phyloP scores from a whole-genome alignment of 768 basidiomycete species.

The Gloeophyllum trabeum region DNA sequence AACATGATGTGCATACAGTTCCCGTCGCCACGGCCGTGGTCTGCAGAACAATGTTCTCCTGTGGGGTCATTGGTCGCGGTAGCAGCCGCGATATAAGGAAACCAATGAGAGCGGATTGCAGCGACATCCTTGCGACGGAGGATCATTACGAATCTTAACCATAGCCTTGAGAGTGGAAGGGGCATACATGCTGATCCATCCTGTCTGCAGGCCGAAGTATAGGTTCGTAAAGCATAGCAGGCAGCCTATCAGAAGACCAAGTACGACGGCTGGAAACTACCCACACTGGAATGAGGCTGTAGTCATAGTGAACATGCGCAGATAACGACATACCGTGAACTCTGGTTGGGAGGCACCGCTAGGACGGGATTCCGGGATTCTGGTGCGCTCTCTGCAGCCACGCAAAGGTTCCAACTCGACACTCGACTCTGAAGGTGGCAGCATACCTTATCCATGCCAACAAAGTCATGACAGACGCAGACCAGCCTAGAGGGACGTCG shows the following conservation, averaged over 20 bases:
- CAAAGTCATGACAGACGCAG: neutral
- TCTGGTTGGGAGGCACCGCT: neutral
- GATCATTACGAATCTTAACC: constrained; percentile 1
- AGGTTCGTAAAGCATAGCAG: constrained; percentile 89
- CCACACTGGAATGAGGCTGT: neutral
- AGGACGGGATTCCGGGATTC: neutral
- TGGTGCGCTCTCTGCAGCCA: no score
- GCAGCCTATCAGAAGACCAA: constrained; percentile 79
- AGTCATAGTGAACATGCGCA: neutral
- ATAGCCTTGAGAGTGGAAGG: constrained; percentile 5
- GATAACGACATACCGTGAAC: neutral
- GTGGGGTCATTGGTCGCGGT: constrained; percentile 67
- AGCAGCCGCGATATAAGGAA: constrained; percentile 74
- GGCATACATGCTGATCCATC: constrained; percentile 79
- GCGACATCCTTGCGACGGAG: constrained; percentile 80
- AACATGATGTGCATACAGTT: constrained; percentile 20
- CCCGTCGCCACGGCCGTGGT: constrained; percentile 96
- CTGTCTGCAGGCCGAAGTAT: constrained; percentile 79
- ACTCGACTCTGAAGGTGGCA: no score
- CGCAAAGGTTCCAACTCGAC: no score
- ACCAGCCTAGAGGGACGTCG: no score
- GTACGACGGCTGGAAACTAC: constrained; percentile 45
- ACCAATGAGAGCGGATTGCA: constrained; percentile 89
- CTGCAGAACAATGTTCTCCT: constrained; percentile 90
- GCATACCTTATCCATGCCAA: neutral